Evolutionary conservation across 2,329 filamentous ascomycete species (phyloP), one percentile per base, ranked within the genome.

Genomic region (Aspergillus fijiensis): DNA sequence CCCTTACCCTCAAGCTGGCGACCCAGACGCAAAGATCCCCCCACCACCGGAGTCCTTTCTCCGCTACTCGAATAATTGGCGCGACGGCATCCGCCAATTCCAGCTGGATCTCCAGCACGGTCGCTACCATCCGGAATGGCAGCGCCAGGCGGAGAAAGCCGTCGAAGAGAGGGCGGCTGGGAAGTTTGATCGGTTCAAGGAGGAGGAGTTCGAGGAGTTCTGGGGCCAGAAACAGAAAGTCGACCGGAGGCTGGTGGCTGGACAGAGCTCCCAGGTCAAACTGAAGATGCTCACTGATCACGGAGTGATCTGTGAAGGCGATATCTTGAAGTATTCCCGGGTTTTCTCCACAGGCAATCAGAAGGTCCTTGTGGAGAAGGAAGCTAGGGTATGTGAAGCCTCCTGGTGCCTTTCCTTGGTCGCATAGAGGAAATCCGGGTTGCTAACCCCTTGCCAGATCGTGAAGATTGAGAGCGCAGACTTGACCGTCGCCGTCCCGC

Each of bases 121-220:
- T 2, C 80, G 79, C 53, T 82, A 86, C 63, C 80, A 82, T n/a
- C 81, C 82, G 10, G 77, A 78, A 54, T 89, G 85, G 85, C 77
- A 83, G 60, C 75, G 74, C 2, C 76, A 85, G 58, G 86, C 86
- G 14, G 74, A 79, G 35, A 71, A 78, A 63, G 86, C 87, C 1
- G 80, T 81, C 54, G 67, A 78, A 54, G 77, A 83, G 61, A 79
- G 86, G 11, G 77, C 76, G 1, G 73, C 76, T 0, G 87, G 87
- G 0, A 77, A 79, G 6, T 89, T 84, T 62, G 85, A 89, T 65
- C 74, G 74, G 5, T 85, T 81, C 73, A 83, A 86, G 69, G 80
- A 81, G 50, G 70, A 75, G 50, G 80, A 85, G 60, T 81, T 81
- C 14, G 83, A 87, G 69, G 70, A 78, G 58, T 84, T 82, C 64